Conservation (phyloP, 2,329 filamentous ascomycete species). For the Penicillium sp. region DNA sequence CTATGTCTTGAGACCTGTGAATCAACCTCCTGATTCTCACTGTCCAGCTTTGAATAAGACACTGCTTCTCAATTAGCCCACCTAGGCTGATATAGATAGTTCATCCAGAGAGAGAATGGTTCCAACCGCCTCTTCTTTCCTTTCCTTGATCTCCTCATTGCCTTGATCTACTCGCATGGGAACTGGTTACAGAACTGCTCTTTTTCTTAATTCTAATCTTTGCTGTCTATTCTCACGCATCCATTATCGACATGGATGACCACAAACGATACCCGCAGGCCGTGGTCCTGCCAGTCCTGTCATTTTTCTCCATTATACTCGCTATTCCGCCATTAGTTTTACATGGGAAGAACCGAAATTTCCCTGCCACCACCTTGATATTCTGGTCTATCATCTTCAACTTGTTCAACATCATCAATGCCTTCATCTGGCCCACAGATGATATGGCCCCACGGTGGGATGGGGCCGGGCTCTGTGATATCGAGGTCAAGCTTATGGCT, state of each 20-base stretch:
- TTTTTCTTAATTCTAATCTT: slow-evolving; percentile 1
- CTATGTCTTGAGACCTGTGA: slow-evolving; percentile 2
- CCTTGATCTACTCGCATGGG: background rate
- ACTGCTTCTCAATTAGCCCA: background rate
- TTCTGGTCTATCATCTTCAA: slow-evolving; percentile 58
- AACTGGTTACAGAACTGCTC: background rate
- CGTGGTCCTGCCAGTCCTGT: slow-evolving; percentile 50
- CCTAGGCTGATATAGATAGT: background rate
- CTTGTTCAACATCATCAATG: slow-evolving; percentile 59
- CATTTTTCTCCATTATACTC: slow-evolving; percentile 52
- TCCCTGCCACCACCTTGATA: slow-evolving; percentile 58
- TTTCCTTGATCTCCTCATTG: background rate
- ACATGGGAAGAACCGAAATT: slow-evolving; percentile 61
- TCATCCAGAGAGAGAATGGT: background rate
- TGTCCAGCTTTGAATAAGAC: slow-evolving; percentile 9
- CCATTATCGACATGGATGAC: slow-evolving; percentile 6
- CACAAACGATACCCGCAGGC: slow-evolving; percentile 30
- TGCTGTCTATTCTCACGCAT: background rate
- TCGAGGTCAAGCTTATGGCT: slow-evolving; percentile 60
- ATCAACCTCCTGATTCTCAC: slow-evolving; percentile 8
- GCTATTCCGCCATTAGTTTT: slow-evolving; percentile 58
- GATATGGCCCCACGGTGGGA: slow-evolving; percentile 56
- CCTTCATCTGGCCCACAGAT: slow-evolving; percentile 63
- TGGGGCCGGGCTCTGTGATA: slow-evolving; percentile 62
- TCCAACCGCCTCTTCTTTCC: background rate